phyloP scores from a whole-genome alignment of 2,329 filamentous ascomycete species.

The Metarhizium sp. region DNA sequence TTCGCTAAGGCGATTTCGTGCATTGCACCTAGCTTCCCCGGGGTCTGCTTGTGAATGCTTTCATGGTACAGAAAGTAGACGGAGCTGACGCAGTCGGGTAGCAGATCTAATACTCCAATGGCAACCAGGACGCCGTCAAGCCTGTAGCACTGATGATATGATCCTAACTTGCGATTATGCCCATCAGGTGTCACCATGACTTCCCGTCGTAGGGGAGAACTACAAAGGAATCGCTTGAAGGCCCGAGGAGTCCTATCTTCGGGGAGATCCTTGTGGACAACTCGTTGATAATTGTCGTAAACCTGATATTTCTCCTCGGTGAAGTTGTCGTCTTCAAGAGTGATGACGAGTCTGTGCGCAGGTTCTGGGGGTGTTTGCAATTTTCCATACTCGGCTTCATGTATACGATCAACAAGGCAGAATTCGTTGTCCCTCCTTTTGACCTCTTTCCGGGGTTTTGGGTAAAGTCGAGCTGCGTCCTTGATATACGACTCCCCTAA shows the following conservation, averaged over 20 bases:
- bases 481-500: constrained; percentile 59
- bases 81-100: constrained; percentile 68
- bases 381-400: constrained; percentile 53
- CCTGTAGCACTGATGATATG: constrained; percentile 75
- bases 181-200: constrained; percentile 36
- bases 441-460: constrained; percentile 56
- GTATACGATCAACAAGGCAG: constrained; percentile 55
- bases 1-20: constrained; percentile 62
- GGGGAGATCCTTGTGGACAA: constrained; percentile 60
- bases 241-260: constrained; percentile 48
- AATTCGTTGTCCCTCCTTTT: constrained; percentile 59
- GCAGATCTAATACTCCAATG: constrained; percentile 65
- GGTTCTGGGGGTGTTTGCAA: constrained; percentile 52
- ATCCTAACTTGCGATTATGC: constrained; percentile 50
- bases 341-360: constrained; percentile 58
- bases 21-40: constrained; percentile 68
- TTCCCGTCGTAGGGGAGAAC: constrained; percentile 51
- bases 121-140: constrained; percentile 68
- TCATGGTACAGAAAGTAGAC: constrained; percentile 80
- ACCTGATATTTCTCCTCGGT: constrained; percentile 67
- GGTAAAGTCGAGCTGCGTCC: constrained; percentile 53
- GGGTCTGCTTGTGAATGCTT: constrained; percentile 58
- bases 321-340: constrained; percentile 59
- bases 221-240: constrained; percentile 67
- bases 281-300: constrained; percentile 65